A percentile compares a stretch with the other conserved stretches of the same genome.
phyloP scores from a whole-genome alignment of 1,284 basidiomycete species.

The Malassezia pachydermatis region DNA sequence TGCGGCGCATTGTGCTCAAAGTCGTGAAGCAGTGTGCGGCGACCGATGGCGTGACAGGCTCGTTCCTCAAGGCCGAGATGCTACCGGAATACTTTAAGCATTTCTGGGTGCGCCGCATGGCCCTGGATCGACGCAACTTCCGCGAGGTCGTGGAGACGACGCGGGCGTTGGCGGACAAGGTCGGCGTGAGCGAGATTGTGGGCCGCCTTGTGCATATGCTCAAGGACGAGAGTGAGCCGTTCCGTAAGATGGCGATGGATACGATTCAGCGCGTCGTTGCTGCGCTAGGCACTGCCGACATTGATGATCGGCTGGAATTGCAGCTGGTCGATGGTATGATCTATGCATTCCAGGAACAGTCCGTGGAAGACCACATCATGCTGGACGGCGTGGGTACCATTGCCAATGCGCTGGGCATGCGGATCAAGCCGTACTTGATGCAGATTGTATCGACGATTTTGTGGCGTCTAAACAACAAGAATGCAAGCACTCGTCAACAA shows the following conservation, averaged over 20 bases:
- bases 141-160: slow-evolving; percentile 96
- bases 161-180: slow-evolving; percentile 90
- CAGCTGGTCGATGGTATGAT: slow-evolving; percentile 95
- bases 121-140: slow-evolving; percentile 89
- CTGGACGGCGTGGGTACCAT: slow-evolving; percentile 95
- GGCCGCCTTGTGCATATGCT: slow-evolving; percentile 88
- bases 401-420: slow-evolving; percentile 86
- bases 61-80: slow-evolving; percentile 69
- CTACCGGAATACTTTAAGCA: slow-evolving; percentile 99
- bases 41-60: slow-evolving; percentile 59
- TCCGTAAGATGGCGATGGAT: slow-evolving; percentile 99
- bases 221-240: slow-evolving; percentile 72
- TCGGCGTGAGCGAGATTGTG: slow-evolving; percentile 90
- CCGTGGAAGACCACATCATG: slow-evolving; percentile 97
- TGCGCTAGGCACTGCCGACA: slow-evolving; percentile 83
- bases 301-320: slow-evolving; percentile 88
- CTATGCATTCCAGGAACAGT: slow-evolving; percentile 99
- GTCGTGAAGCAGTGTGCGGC: slow-evolving; percentile 98
- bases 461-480: slow-evolving; percentile 99
- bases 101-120: slow-evolving; percentile 92
- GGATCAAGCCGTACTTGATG: slow-evolving; percentile 96
- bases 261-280: slow-evolving; percentile 94
- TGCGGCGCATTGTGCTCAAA: slow-evolving; percentile 99
- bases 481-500: slow-evolving; percentile 95
- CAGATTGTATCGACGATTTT: slow-evolving; percentile 99